These are phyloP conservation scores for Apiotrichum laibachii DNA, from an alignment of 1,284 basidiomycete genomes.

Conservation along the genomic window DNA sequence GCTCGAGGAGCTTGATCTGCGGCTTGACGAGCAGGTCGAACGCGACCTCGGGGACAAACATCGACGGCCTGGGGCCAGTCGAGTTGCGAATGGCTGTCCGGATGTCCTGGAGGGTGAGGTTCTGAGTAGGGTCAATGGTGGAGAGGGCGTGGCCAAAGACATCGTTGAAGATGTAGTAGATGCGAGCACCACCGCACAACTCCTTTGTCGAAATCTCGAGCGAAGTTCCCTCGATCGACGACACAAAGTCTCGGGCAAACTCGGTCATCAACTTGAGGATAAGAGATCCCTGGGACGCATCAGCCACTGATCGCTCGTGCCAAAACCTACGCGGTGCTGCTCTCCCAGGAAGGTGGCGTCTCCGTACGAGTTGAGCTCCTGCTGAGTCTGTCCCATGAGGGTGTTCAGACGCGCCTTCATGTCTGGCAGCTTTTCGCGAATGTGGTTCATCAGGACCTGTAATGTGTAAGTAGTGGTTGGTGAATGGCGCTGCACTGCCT, in stretches of 20 bases:
- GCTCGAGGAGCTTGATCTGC: constrained; percentile 94
- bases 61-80: constrained; percentile 89
- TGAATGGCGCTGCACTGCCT: constrained; percentile 25
- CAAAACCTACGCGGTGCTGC: constrained; percentile 66
- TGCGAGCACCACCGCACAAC: constrained; percentile 92
- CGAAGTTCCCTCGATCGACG: constrained; percentile 97
- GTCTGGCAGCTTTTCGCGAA: constrained; percentile 96
- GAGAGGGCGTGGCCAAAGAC: constrained; percentile 90
- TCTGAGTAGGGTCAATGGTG: constrained; percentile 85
- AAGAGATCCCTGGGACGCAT: constrained; percentile 68
- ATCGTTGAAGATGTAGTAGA: constrained; percentile 99
- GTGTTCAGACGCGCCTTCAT: constrained; percentile 99
- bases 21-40: constrained; percentile 98
- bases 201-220: constrained; percentile 98
- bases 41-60: constrained; percentile 96
- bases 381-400: constrained; percentile 97
- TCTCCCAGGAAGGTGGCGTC: constrained; percentile 91
- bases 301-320: constrained; percentile 1
- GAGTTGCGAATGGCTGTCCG: constrained; percentile 98
- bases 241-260: constrained; percentile 95
- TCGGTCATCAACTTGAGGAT: constrained; percentile 97
- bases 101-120: constrained; percentile 91
- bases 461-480: background rate
- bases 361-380: constrained; percentile 94
- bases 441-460: constrained; percentile 93